Base-by-base conservation (phyloP, 176 grass and related monocot species). In the Carex cristatella region DNA sequence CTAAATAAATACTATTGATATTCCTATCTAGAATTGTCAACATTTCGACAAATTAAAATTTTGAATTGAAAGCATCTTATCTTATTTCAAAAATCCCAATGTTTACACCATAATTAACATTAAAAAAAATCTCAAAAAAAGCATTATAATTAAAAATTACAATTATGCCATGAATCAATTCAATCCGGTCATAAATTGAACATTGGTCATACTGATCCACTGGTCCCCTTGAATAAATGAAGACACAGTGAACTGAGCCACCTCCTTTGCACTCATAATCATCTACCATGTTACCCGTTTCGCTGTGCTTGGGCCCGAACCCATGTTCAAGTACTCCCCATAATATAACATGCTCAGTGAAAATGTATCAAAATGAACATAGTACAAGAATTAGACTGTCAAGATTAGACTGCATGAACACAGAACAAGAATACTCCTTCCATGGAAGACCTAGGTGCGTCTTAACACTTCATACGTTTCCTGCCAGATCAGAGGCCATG, bases 261-360 rank as follows among this genome's bases (percentile, higher is more conserved):
- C n/a, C n/a, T n/a, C n/a, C n/a, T n/a, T n/a, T n/a, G n/a, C n/a
- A n/a, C n/a, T n/a, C n/a, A n/a, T n/a, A n/a, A n/a, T n/a, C n/a
- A n/a, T n/a, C n/a, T n/a, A n/a, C 94, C 94, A 97, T 4, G 67
- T 53, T 13, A 97, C 89, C 70, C 94, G 48, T 0, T 4, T 64
- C 0, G 91, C 32, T 0, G 91, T 97, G 7, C 27, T 79, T 0
- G 91, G 89, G 0, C 91, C 91, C 2, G 91, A 27, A 0, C 94
- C 94, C 0, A 55, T 84, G 87, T 97, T 97, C 78, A 85, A 73
- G 81, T 97, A 97, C 91, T 97, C 89, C 2, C 88, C 89, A 11
- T 91, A 97, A 83, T 93, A 97, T n/a, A 97, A 90, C 16, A 89
- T 93, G 87, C 87, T 89, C 6, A 97, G 81, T 67, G 90, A 91